These are phyloP conservation scores for Lolium multiflorum DNA, from an alignment of 176 grass and related monocot species.

Conservation along the genomic window DNA sequence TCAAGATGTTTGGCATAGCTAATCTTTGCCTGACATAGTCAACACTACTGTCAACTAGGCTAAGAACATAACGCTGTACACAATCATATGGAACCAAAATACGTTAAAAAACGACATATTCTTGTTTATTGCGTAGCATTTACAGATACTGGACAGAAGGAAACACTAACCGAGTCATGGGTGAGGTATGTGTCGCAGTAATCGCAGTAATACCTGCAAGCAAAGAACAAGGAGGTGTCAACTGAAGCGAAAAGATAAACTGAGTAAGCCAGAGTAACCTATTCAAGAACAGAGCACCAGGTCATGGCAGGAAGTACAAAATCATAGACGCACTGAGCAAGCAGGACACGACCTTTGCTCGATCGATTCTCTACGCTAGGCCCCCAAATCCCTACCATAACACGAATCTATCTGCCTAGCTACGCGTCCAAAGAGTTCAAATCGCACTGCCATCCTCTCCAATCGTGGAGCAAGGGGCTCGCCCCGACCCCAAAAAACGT, in stretches of 20 bases:
- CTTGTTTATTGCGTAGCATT: not conserved
- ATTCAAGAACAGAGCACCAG: not conserved
- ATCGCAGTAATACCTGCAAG: slow-evolving; percentile 89
- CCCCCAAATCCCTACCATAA: not conserved
- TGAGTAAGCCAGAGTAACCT: not conserved
- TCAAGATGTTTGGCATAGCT: not conserved
- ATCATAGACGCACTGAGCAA: not conserved
- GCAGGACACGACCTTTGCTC: not conserved
- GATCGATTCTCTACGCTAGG: not conserved
- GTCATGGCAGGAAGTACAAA: slow-evolving; percentile 5
- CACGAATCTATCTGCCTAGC: not conserved
- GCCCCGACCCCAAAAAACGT: not conserved
- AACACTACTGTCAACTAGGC: not conserved
- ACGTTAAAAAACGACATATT: not conserved
- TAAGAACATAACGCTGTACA: not conserved
- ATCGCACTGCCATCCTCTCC: not conserved
- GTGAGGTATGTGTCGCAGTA: slow-evolving; percentile 98
- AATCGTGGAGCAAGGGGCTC: not conserved
- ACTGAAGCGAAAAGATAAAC: not conserved
- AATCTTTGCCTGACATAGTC: not conserved
- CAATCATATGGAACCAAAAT: not conserved
- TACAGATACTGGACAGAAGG: not conserved
- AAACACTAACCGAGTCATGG: slow-evolving; percentile 82
- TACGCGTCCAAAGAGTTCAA: not conserved
- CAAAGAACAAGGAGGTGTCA: slow-evolving; percentile 31